Conservation (phyloP, 2,329 filamentous ascomycete genomes). For the Talaromyces sp. region DNA sequence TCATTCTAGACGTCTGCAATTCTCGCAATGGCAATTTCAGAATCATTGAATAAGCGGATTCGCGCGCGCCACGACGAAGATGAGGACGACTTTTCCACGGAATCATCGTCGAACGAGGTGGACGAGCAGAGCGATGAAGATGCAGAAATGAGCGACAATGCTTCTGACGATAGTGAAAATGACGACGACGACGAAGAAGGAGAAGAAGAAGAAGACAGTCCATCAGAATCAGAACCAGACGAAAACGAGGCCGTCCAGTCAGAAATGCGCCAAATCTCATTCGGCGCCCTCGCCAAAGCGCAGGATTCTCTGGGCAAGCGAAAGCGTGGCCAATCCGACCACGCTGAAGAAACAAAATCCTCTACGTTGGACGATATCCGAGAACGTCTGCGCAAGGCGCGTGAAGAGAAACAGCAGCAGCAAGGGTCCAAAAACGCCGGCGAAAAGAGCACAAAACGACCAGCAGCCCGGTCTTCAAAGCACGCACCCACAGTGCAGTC, state of each 20-base stretch:
- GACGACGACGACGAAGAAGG: slow-evolving; percentile 36
- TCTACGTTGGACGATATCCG: slow-evolving; percentile 35
- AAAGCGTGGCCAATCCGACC: slow-evolving; percentile 20
- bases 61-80: slow-evolving; percentile 36
- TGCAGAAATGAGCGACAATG: slow-evolving; percentile 14
- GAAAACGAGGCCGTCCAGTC: slow-evolving; percentile 31
- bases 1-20: not conserved
- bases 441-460: slow-evolving; percentile 27
- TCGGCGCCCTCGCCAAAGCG: slow-evolving; percentile 83
- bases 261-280: slow-evolving; percentile 63
- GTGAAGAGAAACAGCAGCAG: slow-evolving; percentile 34
- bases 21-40: slow-evolving; percentile 30
- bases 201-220: not conserved
- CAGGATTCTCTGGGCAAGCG: slow-evolving; percentile 52
- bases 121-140: slow-evolving; percentile 4
- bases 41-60: slow-evolving; percentile 38
- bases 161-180: slow-evolving; percentile 22
- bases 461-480: slow-evolving; percentile 61
- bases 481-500: slow-evolving; percentile 82
- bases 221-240: slow-evolving; percentile 17
- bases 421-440: slow-evolving; percentile 8
- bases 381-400: slow-evolving; percentile 35
- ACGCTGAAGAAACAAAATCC: slow-evolving; percentile 15
- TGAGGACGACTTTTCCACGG: slow-evolving; percentile 33
- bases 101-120: slow-evolving; percentile 17